A percentile compares a stretch with the other conserved stretches of the same genome.
phyloP scores from a whole-genome alignment of 148 eudicot species.

The Dysphania ambrosioides region DNA sequence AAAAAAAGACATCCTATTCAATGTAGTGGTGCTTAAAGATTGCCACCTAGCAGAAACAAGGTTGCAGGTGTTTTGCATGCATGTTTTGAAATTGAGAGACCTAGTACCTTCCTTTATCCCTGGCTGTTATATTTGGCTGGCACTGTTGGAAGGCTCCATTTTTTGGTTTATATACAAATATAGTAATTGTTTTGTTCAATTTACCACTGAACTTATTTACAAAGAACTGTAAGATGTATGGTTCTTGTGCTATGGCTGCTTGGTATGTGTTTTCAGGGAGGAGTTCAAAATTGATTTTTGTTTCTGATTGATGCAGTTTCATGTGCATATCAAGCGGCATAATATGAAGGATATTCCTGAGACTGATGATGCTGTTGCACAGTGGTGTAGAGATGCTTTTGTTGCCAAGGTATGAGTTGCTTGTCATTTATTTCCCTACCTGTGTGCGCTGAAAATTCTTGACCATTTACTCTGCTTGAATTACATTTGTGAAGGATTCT shows the following conservation, averaged over 20 bases:
- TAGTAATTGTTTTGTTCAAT: too few relatives aligned
- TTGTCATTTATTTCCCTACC: neutral
- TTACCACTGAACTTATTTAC: neutral
- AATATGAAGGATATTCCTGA: conserved; percentile 84
- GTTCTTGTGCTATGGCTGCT: neutral
- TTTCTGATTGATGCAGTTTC: conserved; percentile 45
- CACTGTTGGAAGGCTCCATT: neutral
- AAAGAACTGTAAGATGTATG: neutral
- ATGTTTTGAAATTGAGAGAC: neutral
- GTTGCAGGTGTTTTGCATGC: neutral
- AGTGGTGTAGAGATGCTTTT: conserved; percentile 90
- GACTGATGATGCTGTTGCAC: conserved; percentile 80
- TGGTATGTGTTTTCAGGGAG: neutral
- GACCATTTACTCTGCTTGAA: too few relatives aligned
- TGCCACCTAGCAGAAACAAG: too few relatives aligned
- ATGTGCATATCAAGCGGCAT: conserved; percentile 81
- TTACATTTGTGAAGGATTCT: too few relatives aligned
- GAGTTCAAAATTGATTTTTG: neutral
- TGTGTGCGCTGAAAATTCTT: neutral
- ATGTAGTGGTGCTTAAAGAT: neutral
- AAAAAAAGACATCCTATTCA: too few relatives aligned
- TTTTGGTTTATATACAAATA: too few relatives aligned
- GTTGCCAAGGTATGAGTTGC: conserved; percentile 73
- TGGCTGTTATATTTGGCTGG: neutral
- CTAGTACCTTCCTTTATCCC: neutral